Conservation (phyloP, 805 yeast genomes). For the Ascoidea asiatica region DNA sequence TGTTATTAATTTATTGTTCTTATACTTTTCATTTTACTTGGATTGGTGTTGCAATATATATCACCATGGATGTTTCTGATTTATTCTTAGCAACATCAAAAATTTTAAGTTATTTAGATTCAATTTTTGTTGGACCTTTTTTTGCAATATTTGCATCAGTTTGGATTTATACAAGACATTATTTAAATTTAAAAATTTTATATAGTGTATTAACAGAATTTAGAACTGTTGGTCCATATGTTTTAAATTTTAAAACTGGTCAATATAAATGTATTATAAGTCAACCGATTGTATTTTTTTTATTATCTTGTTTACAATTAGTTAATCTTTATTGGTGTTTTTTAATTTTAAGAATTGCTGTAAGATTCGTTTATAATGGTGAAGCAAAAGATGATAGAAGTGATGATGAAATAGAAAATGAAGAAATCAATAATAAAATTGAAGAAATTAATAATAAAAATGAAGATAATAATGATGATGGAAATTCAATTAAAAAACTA, state of each 20-base stretch:
- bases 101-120: slow-evolving; percentile 74
- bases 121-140: slow-evolving; percentile 46
- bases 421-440: slow-evolving; percentile 21
- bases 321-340: slow-evolving; percentile 84
- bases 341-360: slow-evolving; percentile 65
- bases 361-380: slow-evolving; percentile 48
- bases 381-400: slow-evolving; percentile 71
- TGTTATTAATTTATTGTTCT: slow-evolving; percentile 73
- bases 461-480: too few species aligned
- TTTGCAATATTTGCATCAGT: slow-evolving; percentile 51
- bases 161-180: slow-evolving; percentile 90
- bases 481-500: neutral
- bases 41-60: slow-evolving; percentile 83
- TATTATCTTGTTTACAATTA: slow-evolving; percentile 69
- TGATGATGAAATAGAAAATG: slow-evolving; percentile 60
- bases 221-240: slow-evolving; percentile 69
- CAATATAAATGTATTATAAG: slow-evolving; percentile 96
- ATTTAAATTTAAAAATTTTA: slow-evolving; percentile 63
- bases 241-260: slow-evolving; percentile 73
- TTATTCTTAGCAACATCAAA: slow-evolving; percentile 76
- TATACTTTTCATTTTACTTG: slow-evolving; percentile 93
- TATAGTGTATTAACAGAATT: slow-evolving; percentile 83
- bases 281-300: slow-evolving; percentile 72
- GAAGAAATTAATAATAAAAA: slow-evolving; percentile 13
- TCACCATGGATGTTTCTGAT: slow-evolving; percentile 95